phyloP scores from a whole-genome alignment of 179 eudicot genomes.

The Patellifolia procumbens region DNA sequence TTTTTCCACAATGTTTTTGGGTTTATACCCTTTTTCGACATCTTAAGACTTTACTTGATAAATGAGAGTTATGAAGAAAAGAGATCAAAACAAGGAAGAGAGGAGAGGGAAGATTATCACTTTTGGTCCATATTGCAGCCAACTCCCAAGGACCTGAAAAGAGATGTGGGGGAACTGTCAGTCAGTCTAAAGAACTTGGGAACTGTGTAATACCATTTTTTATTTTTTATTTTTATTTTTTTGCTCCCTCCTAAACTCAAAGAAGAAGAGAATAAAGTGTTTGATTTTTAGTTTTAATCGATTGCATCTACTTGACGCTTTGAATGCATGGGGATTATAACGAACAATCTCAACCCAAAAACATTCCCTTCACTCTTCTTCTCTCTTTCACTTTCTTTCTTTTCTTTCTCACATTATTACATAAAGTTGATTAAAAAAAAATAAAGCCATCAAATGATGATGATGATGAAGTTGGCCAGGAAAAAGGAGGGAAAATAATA shows the following conservation, averaged over 20 bases:
- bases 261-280: slow-evolving; percentile 18
- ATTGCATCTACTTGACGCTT: slow-evolving; percentile 36
- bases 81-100: slow-evolving; percentile 14
- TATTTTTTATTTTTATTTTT: neutral
- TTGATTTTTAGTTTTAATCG: neutral
- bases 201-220: slow-evolving; percentile 40
- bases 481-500: neutral
- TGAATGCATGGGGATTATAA: slow-evolving; percentile 57
- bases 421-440: slow-evolving; percentile 37
- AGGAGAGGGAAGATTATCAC: slow-evolving; percentile 9
- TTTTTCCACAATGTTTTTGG: too few species aligned
- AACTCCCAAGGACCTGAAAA: slow-evolving; percentile 42
- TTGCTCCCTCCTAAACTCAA: slow-evolving; percentile 21
- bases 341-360: slow-evolving; percentile 29
- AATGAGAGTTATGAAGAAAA: slow-evolving; percentile 18
- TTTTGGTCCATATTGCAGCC: slow-evolving; percentile 31
- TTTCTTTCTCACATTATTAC: slow-evolving; percentile 31
- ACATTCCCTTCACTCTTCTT: slow-evolving; percentile 27
- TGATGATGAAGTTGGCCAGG: slow-evolving; percentile 25
- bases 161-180: slow-evolving; percentile 37
- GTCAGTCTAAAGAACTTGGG: slow-evolving; percentile 49
- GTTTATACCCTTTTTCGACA: neutral
- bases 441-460: slow-evolving; percentile 31
- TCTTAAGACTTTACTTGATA: neutral
- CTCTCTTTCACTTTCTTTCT: slow-evolving; percentile 21